Evolutionary conservation across 1,284 basidiomycete species (phyloP), one percentile per base, ranked within the genome.

Genomic region (Mycosarcoma mackinlayi): DNA sequence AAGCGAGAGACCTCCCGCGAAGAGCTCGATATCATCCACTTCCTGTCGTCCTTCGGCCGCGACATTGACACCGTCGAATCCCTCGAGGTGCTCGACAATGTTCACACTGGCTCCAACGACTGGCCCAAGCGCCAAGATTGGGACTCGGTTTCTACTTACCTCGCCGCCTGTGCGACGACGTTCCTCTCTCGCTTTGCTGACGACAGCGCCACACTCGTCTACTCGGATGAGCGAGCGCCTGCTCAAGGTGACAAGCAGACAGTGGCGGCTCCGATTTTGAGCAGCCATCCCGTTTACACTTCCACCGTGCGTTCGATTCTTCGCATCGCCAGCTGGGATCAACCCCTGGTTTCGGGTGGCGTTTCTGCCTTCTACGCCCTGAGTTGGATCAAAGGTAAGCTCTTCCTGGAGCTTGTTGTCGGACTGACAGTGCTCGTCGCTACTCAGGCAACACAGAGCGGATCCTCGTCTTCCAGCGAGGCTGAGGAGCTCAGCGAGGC

Each of bases 21-120:
- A 24, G 72, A 76, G 37, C 31, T 58, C 14, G 65, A 76, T 37
- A 65, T 76, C 18, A 7, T 52, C 28, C 37, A 38, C 7, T 76
- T 73, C 64, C 58, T 76, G 11, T 42, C 55, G 2, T 33, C 57
- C 14, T 76, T 75, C 18, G 75, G 73, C 23, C 49, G 58, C n/a
- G 40, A 70, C 16, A 23, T 76, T 9, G 28, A 56, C 27, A 47
- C 37, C n/a, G 63, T 73, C 31, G 51, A 64, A 25, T 65, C 70
- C 50, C 44, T 54, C n/a, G 73, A 60, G 41, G 23, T 62, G 48
- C 50, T 71, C 23, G 66, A 69, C 47, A 69, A 35, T 13, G 25
- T 69, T 6, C 45, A 58, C 25, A 33, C 42, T 0, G 60, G 55
- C 2, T 25, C 52, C 1, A 37, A 24, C 47, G 61, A 70, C 11